Base-by-base conservation (phyloP, 1,284 basidiomycete genomes). In the Trichosporon ovoides region DNA sequence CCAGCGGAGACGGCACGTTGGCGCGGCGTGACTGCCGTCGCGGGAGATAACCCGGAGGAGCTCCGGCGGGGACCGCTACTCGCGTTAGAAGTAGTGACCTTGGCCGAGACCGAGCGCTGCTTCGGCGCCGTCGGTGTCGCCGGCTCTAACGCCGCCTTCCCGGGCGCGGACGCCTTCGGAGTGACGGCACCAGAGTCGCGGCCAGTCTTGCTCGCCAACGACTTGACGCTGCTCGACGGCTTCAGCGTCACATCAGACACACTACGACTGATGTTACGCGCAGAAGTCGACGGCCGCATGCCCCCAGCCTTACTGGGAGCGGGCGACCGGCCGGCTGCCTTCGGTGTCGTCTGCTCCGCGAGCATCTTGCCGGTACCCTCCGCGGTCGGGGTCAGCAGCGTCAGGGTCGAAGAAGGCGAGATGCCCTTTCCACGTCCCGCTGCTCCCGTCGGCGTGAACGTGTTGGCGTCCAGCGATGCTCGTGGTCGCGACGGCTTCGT, bases 1-100 rank as follows among this genome's bases (percentile, higher is more conserved):
- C 53, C 46, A 14, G 54, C 24, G 3, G 62, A 61, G 7, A 52
- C 31, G 1, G 62, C 60, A 16, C 62, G 59, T 24, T 43, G 57
- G 7, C 63, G 59, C 3, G 57, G 13, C 2, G 35, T 22, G 7
- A 34, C 35, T 2, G 60, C 54, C 9, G 56, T 58, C 3, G 53
- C 51, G 22, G 43, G 43, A 7, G 28, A 48, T 5, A 48, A 13
- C 12, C 37, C 37, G 7, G 52, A 40, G 16, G 38, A 34, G 37
- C 37, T 38, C 22, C 37, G 52, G 19, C 37, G 52, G 7, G 22
- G 52, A 13, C 16, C 31, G 37, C 12, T 19, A 51, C 35, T n/a
- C 33, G 35, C 11, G 51, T 52, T 28, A 36, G 49, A 4, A 51
- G 34, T 16, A 35, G 51, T 13, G 14, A 28, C 51, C 49, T 50